Conservation (phyloP, 129 eudicot genomes). For the Lactuca sativa region DNA sequence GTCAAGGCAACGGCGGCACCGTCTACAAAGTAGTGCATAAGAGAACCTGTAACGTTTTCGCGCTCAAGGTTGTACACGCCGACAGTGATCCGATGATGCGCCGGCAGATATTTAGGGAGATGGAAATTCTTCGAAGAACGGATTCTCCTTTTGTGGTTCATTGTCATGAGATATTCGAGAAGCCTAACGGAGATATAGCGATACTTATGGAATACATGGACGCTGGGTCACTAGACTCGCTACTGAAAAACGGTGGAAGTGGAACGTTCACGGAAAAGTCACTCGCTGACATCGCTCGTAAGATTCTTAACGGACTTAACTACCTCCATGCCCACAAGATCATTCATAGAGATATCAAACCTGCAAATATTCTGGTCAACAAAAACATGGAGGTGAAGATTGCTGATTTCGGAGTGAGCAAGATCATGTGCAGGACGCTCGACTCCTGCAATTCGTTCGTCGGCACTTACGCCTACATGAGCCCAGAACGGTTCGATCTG, state of each 20-base stretch:
- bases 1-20: too few relatives aligned
- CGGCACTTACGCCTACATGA: slow-evolving; percentile 95
- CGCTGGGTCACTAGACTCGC: slow-evolving; percentile 54
- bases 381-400: slow-evolving; percentile 66
- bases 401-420: slow-evolving; percentile 83
- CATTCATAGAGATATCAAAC: slow-evolving; percentile 75
- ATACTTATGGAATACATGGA: slow-evolving; percentile 78
- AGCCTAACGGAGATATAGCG: slow-evolving; percentile 62
- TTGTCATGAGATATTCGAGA: slow-evolving; percentile 63
- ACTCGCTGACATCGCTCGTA: slow-evolving; percentile 52
- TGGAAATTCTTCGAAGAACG: slow-evolving; percentile 71
- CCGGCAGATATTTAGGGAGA: slow-evolving; percentile 59
- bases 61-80: slow-evolving; percentile 64
- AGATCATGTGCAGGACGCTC: slow-evolving; percentile 60
- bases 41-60: slow-evolving; percentile 44
- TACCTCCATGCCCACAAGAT: slow-evolving; percentile 69
- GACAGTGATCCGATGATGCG: slow-evolving; percentile 52
- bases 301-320: slow-evolving; percentile 55
- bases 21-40: slow-evolving; percentile 53
- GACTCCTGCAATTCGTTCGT: slow-evolving; percentile 87
- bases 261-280: slow-evolving; percentile 44
- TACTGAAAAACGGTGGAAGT: slow-evolving; percentile 27
- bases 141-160: slow-evolving; percentile 72
- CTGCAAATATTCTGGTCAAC: slow-evolving; percentile 60
- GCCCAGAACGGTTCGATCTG: slow-evolving; percentile 88